A percentile compares a stretch with the other conserved stretches of the same genome.
Evolutionary conservation across 2,329 filamentous ascomycete genomes (phyloP).

Genomic region (Fusarium stilboides): DNA sequence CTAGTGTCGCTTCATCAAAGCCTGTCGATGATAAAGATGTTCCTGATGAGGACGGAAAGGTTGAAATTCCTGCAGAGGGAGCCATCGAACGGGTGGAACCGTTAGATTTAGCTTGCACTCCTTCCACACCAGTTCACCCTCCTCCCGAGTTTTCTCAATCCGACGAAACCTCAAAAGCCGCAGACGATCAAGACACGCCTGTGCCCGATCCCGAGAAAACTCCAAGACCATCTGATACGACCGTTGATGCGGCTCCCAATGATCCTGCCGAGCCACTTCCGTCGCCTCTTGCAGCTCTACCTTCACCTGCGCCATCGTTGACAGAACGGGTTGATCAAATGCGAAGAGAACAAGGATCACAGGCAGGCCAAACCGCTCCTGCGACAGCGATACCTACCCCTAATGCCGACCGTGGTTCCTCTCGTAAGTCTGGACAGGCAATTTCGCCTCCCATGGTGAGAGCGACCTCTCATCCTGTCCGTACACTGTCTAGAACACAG

Average conservation of each 20-base stretch:
- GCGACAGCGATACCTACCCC: conserved; percentile 47
- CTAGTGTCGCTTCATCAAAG: conserved; percentile 50
- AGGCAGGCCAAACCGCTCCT: conserved; percentile 53
- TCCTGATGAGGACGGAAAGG: conserved; percentile 52
- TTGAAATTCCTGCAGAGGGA: conserved; percentile 51
- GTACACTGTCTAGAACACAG: conserved; percentile 63
- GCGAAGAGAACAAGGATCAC: conserved; percentile 62
- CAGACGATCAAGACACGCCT: conserved; percentile 24
- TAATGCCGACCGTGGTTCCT: conserved; percentile 55
- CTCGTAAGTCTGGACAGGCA: conserved; percentile 62
- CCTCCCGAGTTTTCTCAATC: conserved; percentile 23
- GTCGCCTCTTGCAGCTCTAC: conserved; percentile 35
- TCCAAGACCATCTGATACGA: conserved; percentile 38
- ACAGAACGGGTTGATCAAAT: conserved; percentile 67
- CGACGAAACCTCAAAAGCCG: conserved; percentile 11
- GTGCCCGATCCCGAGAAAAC: conserved; percentile 43
- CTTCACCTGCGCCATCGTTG: conserved; percentile 48
- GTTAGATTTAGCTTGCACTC: conserved; percentile 64
- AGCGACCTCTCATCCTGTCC: conserved; percentile 67
- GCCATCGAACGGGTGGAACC: conserved; percentile 65
- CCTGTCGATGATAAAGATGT: conserved; percentile 44
- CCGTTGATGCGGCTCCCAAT: conserved; percentile 36
- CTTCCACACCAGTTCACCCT: conserved; percentile 45
- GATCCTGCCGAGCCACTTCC: conserved; percentile 25
- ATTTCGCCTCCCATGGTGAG: conserved; percentile 69